Conservation (phyloP, 2,329 filamentous ascomycete genomes). For the Ophiostoma montium region DNA sequence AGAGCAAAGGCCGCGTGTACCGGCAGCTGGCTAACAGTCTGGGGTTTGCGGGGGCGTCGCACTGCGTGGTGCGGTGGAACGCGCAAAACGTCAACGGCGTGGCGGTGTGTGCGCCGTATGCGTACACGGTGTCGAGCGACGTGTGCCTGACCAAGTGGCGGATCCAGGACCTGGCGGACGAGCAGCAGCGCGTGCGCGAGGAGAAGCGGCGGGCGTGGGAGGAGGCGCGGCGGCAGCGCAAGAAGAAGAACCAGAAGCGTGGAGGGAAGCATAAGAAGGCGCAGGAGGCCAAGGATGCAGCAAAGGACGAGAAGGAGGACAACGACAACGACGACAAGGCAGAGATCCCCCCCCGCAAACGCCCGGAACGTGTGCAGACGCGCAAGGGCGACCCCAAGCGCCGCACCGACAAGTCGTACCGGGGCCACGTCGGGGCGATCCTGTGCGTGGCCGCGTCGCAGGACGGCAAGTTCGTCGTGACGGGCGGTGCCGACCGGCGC, state of each 20-base stretch:
- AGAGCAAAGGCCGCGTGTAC: conserved; percentile 82
- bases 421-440: conserved; percentile 69
- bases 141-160: conserved; percentile 79
- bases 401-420: conserved; percentile 48
- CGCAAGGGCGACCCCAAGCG: conserved; percentile 48
- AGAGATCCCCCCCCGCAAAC: conserved; percentile 42
- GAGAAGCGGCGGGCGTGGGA: conserved; percentile 21
- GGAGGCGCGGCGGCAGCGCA: conserved; percentile 38
- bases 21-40: conserved; percentile 62
- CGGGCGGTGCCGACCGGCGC: conserved; percentile 71
- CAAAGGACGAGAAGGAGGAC: neutral
- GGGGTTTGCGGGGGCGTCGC: conserved; percentile 50
- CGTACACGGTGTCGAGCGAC: conserved; percentile 84
- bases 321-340: conserved; percentile 14
- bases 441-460: conserved; percentile 74
- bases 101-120: conserved; percentile 63
- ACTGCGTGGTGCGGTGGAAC: conserved; percentile 66
- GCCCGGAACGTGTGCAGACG: conserved; percentile 49
- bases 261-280: neutral
- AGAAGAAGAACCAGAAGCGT: conserved; percentile 41
- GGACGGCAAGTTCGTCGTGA: conserved; percentile 82
- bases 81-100: conserved; percentile 66
- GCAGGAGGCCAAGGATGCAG: too few species aligned
- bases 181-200: conserved; percentile 46
- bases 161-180: conserved; percentile 49